Base-by-base conservation (phyloP, 2,329 filamentous ascomycete genomes). In the Triangularia setosa region DNA sequence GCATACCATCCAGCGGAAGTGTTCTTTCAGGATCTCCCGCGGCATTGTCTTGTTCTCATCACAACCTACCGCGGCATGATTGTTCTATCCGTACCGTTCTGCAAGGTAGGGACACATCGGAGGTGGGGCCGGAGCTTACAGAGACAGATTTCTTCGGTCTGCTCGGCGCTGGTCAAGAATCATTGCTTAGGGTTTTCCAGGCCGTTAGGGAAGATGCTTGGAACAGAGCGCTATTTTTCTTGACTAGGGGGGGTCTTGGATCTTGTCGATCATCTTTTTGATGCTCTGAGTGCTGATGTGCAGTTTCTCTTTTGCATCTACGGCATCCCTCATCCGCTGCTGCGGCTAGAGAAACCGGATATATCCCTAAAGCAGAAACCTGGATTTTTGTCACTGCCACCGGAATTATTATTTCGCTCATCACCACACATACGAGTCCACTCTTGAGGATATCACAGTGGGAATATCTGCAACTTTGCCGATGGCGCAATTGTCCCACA, bases 401-500 rank as follows among this genome's bases (percentile, higher is more conserved):
- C 40, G 40, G n/a, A 18, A 21, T 40, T 40, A 48, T 21, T 48
- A 48, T 48, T 48, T 21, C 40, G 11, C 40, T 48, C 40, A 48
- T n/a, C 33, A 40, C 33, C 16, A 2, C 33, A 12, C 12, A 40
- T 40, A 4, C 18, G n/a, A n/a, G n/a, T 14, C 40, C 40, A 48
- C 40, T 16, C 11, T 33, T 33, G 30, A 33, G 30, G 33, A 40
- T 48, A 48, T 48, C 57, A 59, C 23, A 59, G 57, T 59, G 57
- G 57, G 21, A n/a, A 48, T 33, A 25, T 24, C 25, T 23, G 12
- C 35, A 18, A 44, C 4, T 4, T 44, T 48, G 40, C 18, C 58
- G 27, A 60, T 53, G 58, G 58, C 58, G 35, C 58, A 53, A 60
- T 60, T 27, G 25, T 48, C 4, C 40, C 40, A n/a, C 18, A 48